Evolutionary conservation across 108 stramenopile species (phyloP).

Genomic region (Ochromonas danica): DNA sequence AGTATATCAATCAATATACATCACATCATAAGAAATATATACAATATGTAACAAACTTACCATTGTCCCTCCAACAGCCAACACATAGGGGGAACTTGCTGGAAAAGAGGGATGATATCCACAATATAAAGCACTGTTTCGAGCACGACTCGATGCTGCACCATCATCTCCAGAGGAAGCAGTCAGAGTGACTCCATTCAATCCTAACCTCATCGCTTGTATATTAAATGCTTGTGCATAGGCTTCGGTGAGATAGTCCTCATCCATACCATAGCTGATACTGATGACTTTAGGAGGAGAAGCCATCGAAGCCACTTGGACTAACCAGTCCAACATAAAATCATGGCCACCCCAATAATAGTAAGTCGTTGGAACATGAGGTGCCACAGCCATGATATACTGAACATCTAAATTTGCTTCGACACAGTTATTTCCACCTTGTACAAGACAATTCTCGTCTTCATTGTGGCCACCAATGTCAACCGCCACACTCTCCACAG

Average conservation of each 20-base stretch:
- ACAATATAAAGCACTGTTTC: background rate
- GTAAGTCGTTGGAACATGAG: background rate
- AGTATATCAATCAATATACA: background rate
- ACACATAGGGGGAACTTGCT: constrained; percentile 27
- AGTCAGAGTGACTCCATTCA: background rate
- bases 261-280: background rate
- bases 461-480: constrained; percentile 25
- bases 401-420: constrained; percentile 36
- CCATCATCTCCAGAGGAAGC: constrained; percentile 28
- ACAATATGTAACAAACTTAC: background rate
- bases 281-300: constrained; percentile 32
- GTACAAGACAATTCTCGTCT: background rate
- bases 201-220: background rate
- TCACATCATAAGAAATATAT: background rate
- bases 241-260: background rate
- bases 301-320: background rate
- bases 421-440: background rate
- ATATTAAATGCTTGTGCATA: background rate
- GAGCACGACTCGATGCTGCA: background rate
- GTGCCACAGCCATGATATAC: constrained; percentile 8
- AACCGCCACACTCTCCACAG: background rate
- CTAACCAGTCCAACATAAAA: constrained; percentile 40
- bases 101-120: constrained; percentile 27
- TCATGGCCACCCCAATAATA: constrained; percentile 29
- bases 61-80: constrained; percentile 10